phyloP scores from a whole-genome alignment of 2,329 filamentous ascomycete genomes.

The Cladosporium sphaerospermum region DNA sequence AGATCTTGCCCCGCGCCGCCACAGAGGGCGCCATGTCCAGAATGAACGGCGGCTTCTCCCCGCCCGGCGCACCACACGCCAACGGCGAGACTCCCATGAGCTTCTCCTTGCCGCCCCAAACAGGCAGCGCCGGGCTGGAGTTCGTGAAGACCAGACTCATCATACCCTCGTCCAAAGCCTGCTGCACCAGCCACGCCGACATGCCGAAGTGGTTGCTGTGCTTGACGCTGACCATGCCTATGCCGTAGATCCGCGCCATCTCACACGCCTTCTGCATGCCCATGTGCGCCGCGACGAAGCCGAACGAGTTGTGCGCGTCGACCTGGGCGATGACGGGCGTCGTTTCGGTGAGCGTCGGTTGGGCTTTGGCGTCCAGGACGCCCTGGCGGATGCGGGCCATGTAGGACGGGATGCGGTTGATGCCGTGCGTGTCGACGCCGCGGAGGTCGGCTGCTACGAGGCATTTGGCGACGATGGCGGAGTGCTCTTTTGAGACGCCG shows the following conservation, averaged over 20 bases:
- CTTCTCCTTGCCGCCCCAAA: constrained; percentile 62
- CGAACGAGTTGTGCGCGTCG: constrained; percentile 65
- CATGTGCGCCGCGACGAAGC: constrained; percentile 61
- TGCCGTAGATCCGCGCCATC: constrained; percentile 59
- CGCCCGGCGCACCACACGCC: constrained; percentile 67
- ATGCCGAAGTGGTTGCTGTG: constrained; percentile 81
- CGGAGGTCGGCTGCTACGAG: constrained; percentile 70
- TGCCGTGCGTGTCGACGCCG: constrained; percentile 72
- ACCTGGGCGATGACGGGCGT: constrained; percentile 68
- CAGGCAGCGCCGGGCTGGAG: constrained; percentile 62
- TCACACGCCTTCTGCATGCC: constrained; percentile 64
- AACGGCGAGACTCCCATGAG: constrained; percentile 70
- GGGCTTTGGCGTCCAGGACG: constrained; percentile 56
- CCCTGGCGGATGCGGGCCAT: constrained; percentile 65
- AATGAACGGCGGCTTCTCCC: constrained; percentile 56
- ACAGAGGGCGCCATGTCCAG: constrained; percentile 69
- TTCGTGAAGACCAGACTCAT: constrained; percentile 60
- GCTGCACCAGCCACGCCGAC: constrained; percentile 72
- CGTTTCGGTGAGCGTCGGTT: constrained; percentile 53
- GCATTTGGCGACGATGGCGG: constrained; percentile 58
- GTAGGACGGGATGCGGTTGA: constrained; percentile 73
- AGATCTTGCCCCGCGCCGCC: constrained; percentile 65
- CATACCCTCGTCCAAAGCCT: constrained; percentile 63
- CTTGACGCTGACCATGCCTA: constrained; percentile 70
- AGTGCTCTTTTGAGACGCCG: constrained; percentile 53